Evolutionary conservation across 2,329 filamentous ascomycete genomes (phyloP).

Genomic region (Onygena corvina): DNA sequence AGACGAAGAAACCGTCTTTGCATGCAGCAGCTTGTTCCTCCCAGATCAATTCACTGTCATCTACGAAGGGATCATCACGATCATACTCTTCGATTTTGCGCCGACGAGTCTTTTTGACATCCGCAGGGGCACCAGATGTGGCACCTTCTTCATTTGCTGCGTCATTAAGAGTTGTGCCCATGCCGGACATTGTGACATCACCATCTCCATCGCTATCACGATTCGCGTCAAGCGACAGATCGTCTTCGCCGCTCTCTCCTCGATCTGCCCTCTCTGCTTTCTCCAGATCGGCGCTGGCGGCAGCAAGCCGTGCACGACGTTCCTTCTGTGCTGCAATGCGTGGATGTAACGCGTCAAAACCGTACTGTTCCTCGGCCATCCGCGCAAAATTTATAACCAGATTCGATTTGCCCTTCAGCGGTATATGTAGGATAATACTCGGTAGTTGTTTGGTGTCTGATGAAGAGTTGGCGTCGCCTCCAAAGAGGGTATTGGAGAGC

Average conservation of each 20-base stretch:
- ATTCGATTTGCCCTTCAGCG: slow-evolving; percentile 68
- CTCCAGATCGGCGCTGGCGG: slow-evolving; percentile 75
- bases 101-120: slow-evolving; percentile 59
- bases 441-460: slow-evolving; percentile 42
- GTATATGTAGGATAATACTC: slow-evolving; percentile 74
- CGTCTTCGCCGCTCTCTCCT: slow-evolving; percentile 68
- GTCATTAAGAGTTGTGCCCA: slow-evolving; percentile 38
- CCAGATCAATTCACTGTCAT: slow-evolving; percentile 91
- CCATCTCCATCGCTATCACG: slow-evolving; percentile 48
- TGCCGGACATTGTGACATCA: slow-evolving; percentile 32
- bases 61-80: slow-evolving; percentile 58
- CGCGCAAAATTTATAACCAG: slow-evolving; percentile 93
- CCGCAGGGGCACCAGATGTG: slow-evolving; percentile 28
- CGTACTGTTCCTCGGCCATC: slow-evolving; percentile 84
- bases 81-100: slow-evolving; percentile 58
- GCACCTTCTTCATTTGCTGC: slow-evolving; percentile 40
- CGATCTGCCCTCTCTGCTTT: slow-evolving; percentile 57
- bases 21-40: slow-evolving; percentile 89
- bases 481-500: slow-evolving; percentile 50
- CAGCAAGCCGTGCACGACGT: slow-evolving; percentile 74
- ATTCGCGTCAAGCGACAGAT: slow-evolving; percentile 81
- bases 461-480: slow-evolving; percentile 38
- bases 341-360: slow-evolving; percentile 86
- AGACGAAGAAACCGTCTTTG: slow-evolving; percentile 96
- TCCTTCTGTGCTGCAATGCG: slow-evolving; percentile 79